Conservation (phyloP, 768 basidiomycete species). For the Mycena epipterygia region DNA sequence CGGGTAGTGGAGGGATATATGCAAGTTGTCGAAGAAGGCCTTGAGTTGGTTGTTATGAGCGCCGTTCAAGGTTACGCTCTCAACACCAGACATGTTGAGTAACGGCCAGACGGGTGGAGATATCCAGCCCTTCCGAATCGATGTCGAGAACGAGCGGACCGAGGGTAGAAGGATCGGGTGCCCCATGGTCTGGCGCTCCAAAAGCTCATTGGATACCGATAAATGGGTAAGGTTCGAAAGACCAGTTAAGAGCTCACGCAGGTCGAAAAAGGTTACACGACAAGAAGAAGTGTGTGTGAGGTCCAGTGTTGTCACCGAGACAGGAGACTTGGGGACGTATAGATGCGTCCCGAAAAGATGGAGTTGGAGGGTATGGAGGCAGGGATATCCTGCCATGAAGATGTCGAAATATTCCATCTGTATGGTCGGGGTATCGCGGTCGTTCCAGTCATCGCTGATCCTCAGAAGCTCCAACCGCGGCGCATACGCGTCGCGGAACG, state of each 20-base stretch:
- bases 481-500: not conserved
- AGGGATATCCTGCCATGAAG: not conserved
- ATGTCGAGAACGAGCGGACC: not conserved
- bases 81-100: not conserved
- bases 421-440: not conserved
- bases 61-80: not conserved
- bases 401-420: not conserved
- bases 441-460: not conserved
- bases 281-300: not conserved
- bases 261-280: not conserved
- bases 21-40: not conserved
- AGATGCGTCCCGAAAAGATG: not conserved
- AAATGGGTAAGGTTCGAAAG: not conserved
- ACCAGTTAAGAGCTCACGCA: not conserved
- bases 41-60: not conserved
- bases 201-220: not conserved
- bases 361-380: not conserved
- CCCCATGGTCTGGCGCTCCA: not conserved
- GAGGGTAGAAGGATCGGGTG: not conserved
- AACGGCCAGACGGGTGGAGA: not conserved
- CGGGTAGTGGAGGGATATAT: not conserved
- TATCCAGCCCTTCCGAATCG: not conserved
- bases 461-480: not conserved
- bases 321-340: not conserved
- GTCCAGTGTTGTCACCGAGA: not conserved